These are phyloP conservation scores for Neocatenulostroma microsporum DNA, from an alignment of 2,329 filamentous ascomycete species.

Conservation along the genomic window DNA sequence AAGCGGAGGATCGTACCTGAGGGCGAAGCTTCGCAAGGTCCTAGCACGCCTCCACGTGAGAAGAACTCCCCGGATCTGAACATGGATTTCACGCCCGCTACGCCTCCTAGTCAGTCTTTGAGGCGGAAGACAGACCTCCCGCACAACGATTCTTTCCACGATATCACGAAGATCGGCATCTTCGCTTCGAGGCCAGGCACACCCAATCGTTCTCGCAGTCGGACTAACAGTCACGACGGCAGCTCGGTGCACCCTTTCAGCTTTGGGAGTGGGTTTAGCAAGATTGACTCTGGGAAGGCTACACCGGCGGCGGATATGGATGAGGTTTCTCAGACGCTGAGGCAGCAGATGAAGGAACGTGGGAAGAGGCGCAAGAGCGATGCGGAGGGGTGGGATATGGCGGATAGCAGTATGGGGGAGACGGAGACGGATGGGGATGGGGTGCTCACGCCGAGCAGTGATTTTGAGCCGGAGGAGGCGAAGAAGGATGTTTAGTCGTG, in stretches of 20 bases:
- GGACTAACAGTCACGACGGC: conserved; percentile 39
- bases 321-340: conserved; percentile 75
- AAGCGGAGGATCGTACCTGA: conserved; percentile 57
- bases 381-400: conserved; percentile 12
- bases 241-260: conserved; percentile 14
- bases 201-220: conserved; percentile 62
- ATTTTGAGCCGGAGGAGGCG: conserved; percentile 5
- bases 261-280: conserved; percentile 30
- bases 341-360: conserved; percentile 75
- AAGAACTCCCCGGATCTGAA: conserved; percentile 18
- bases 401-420: neutral
- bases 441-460: conserved; percentile 9
- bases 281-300: conserved; percentile 39
- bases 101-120: conserved; percentile 10
- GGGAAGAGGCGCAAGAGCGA: conserved; percentile 47
- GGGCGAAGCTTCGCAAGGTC: conserved; percentile 6
- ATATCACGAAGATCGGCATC: conserved; percentile 78
- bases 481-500: conserved; percentile 12
- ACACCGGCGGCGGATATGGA: conserved; percentile 67
- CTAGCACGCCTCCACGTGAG: conserved; percentile 10
- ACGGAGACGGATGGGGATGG: neutral
- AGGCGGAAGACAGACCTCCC: conserved; percentile 61
- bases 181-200: conserved; percentile 89
- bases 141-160: conserved; percentile 87
- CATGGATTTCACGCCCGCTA: conserved; percentile 22